These are phyloP conservation scores for Pugionium cornutum DNA, from an alignment of 345 rosid species.

Conservation along the genomic window DNA sequence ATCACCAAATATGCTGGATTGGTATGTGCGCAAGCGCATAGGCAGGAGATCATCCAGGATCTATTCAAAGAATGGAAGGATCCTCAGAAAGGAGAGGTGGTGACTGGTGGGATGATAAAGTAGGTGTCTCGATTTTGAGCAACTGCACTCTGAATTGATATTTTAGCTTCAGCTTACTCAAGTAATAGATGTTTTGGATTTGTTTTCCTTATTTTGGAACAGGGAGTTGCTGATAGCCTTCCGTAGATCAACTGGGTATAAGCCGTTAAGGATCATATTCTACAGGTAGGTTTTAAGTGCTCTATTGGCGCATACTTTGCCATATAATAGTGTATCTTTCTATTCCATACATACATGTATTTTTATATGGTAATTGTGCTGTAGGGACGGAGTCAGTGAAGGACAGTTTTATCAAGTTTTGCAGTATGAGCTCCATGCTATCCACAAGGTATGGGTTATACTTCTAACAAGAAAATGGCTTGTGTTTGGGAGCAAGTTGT, in stretches of 20 bases:
- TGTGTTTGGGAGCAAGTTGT: not conserved
- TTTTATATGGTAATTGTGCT: constrained; percentile 1
- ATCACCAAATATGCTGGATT: constrained; percentile 95
- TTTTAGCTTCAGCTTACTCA: constrained; percentile 4
- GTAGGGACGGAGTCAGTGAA: constrained; percentile 97
- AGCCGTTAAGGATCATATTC: constrained; percentile 91
- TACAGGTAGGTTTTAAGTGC: constrained; percentile 56
- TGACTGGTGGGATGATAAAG: constrained; percentile 99
- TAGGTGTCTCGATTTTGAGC: constrained; percentile 40
- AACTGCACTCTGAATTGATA: not conserved
- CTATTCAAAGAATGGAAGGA: constrained; percentile 92
- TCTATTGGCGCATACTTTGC: not conserved
- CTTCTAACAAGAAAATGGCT: not conserved
- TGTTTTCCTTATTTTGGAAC: constrained; percentile 16
- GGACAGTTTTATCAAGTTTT: constrained; percentile 97
- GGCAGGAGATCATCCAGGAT: constrained; percentile 99
- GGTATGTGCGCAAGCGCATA: constrained; percentile 98
- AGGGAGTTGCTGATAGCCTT: constrained; percentile 96
- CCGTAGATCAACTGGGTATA: constrained; percentile 91
- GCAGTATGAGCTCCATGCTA: constrained; percentile 94
- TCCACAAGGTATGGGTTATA: constrained; percentile 65
- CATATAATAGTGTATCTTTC: not conserved
- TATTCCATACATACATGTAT: not conserved
- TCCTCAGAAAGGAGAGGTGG: constrained; percentile 74
- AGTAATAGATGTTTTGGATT: not conserved